Base-by-base conservation (phyloP, 192 early-diverging fungal genomes). In the Gorgonomyces haynaldii region DNA sequence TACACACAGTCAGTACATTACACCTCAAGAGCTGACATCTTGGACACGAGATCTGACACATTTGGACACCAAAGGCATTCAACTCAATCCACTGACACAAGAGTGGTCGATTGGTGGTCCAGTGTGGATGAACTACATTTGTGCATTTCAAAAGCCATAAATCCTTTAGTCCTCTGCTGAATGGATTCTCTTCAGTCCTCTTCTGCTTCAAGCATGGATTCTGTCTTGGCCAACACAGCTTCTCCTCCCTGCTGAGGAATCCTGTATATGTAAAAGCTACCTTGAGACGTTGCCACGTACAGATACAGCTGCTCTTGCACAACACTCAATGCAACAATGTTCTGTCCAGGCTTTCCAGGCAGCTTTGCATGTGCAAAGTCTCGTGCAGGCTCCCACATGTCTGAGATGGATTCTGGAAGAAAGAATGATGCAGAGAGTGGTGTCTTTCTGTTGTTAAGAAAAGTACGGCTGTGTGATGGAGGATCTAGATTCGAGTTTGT, bases 311-410 rank as follows among this genome's bases (percentile, higher is more conserved):
- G 70, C 1, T 74, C 79, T 45, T 79, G 74, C 37, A 12, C 48
- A n/a, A 52, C 53, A 30, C 38, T 54, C 2, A 76, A 15, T 12
- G 69, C 63, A 35, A 64, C 67, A 31, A 72, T 71, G 57, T 65
- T 76, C 20, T 38, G 53, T 1, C 39, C 12, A 8, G 53, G 57
- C 52, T 74, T 72, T 9, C 25, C 49, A 13, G 92, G 92, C 19
- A 96, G 61, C 61, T 90, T 92, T 20, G 91, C 75, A 46, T 82
- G 86, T 5, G 89, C 91, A 69, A 95, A 98, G 60, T 98, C 89
- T 6, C 96, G 71, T 37, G 84, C 68, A 3, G 93, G 93, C 63
- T 96, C 93, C 83, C 84, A 95, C 42, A 96, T 89, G 46, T 95
- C 90, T 2, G 91, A 88, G 16, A 74, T 45, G 29, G 70, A 67